phyloP scores from a whole-genome alignment of 495 filamentous ascomycete genomes.

The Podospora appendiculata region DNA sequence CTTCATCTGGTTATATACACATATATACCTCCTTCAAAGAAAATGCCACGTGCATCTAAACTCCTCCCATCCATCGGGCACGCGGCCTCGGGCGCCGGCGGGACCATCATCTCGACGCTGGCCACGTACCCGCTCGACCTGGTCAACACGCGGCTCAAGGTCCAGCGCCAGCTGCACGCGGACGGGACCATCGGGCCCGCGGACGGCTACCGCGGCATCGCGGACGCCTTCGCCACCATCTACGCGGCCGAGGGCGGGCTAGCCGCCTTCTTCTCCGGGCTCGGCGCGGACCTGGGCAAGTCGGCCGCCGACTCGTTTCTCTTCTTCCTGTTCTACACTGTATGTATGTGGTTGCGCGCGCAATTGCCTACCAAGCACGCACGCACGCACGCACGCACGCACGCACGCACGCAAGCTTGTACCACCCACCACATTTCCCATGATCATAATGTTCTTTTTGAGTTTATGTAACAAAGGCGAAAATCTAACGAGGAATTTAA shows the following conservation, averaged over 20 bases:
- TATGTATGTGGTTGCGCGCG: background rate
- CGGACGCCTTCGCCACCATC: conserved; percentile 66
- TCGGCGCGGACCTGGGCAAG: conserved; percentile 64
- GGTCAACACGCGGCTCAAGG: conserved; percentile 79
- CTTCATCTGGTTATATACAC: too few relatives aligned
- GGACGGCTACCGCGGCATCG: conserved; percentile 48
- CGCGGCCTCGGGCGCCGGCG: conserved; percentile 71
- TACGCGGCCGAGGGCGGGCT: conserved; percentile 63
- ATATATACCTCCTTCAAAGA: too few relatives aligned
- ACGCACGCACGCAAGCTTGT: too few relatives aligned
- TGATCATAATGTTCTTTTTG: too few relatives aligned
- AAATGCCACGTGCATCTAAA: conserved; percentile 19
- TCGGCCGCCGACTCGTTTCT: conserved; percentile 70
- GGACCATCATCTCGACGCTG: conserved; percentile 73
- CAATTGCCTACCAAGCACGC: too few relatives aligned
- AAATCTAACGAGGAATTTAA: too few relatives aligned
- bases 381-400: too few relatives aligned
- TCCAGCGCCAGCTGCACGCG: conserved; percentile 55
- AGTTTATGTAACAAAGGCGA: too few relatives aligned
- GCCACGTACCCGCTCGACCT: conserved; percentile 77
- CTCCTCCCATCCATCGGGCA: conserved; percentile 80
- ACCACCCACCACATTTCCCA: too few relatives aligned
- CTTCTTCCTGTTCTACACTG: conserved; percentile 76
- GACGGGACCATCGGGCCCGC: conserved; percentile 23
- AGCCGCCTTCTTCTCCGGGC: conserved; percentile 66